Evolutionary conservation across 2,329 filamentous ascomycete species (phyloP).

Genomic region (Monosporascus ibericus): DNA sequence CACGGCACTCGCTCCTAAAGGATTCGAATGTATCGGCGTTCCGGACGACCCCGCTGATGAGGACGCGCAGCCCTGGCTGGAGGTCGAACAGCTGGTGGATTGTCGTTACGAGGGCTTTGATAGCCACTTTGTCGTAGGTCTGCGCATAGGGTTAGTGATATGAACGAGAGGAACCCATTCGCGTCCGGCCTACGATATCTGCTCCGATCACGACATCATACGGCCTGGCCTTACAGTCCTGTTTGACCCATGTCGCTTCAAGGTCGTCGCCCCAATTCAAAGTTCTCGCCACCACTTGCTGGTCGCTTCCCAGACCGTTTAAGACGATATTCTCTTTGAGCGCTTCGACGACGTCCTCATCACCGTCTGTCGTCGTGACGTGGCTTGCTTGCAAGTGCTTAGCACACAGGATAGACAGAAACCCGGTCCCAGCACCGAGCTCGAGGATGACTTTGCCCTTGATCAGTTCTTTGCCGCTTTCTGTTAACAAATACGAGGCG

Average conservation of each 20-base stretch:
- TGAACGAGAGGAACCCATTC: neutral
- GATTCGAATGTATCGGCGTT: slow-evolving; percentile 56
- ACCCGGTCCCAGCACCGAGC: slow-evolving; percentile 61
- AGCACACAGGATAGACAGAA: slow-evolving; percentile 57
- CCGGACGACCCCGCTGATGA: slow-evolving; percentile 56
- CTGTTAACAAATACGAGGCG: slow-evolving; percentile 48
- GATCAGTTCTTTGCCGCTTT: slow-evolving; percentile 38
- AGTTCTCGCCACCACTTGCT: slow-evolving; percentile 17
- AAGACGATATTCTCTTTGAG: slow-evolving; percentile 46
- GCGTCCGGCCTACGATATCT: slow-evolving; percentile 21
- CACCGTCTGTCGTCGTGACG: slow-evolving; percentile 58
- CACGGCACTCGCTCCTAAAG: slow-evolving; percentile 53
- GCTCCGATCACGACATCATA: slow-evolving; percentile 25
- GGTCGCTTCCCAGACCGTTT: slow-evolving; percentile 35
- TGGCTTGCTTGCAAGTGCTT: slow-evolving; percentile 47
- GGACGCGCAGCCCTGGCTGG: slow-evolving; percentile 41
- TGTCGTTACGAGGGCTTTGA: slow-evolving; percentile 51
- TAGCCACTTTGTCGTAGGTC: slow-evolving; percentile 56
- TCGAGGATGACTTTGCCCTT: slow-evolving; percentile 52
- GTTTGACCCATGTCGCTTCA: slow-evolving; percentile 18
- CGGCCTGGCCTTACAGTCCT: slow-evolving; percentile 13
- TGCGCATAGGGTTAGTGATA: slow-evolving; percentile 19
- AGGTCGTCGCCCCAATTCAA: slow-evolving; percentile 29
- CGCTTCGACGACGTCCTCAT: slow-evolving; percentile 45
- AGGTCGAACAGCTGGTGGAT: slow-evolving; percentile 49